Evolutionary conservation across 306 rosid species (phyloP), one percentile per base, ranked within the genome.

Genomic region (Delonix regia): DNA sequence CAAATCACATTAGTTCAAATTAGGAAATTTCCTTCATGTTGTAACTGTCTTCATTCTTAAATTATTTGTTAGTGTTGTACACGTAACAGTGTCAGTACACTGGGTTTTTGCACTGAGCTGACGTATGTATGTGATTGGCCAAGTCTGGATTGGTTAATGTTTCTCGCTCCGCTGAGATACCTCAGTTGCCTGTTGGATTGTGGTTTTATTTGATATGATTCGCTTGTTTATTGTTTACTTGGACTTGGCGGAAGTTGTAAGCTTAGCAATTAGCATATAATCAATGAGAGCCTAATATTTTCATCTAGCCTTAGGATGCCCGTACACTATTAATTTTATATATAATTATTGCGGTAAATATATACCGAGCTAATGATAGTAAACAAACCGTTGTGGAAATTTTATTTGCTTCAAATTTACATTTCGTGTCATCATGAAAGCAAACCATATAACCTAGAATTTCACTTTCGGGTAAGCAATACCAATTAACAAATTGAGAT

Each of bases 21-120:
- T 60, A 57, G 69, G 22, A 39, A 5, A 64, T 64, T 53, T 47
- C 19, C 24, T 12, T 6, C 12, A 22, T 75, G 55, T 72, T 72
- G 86, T 86, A 85, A 71, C 79, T 65, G 74, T 60, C 45, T 79
- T 71, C 71, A 82, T 82, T 82, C 80, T 66, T 79, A 24, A 71
- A 77, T 78, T 82, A 69, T 81, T 38, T 44, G 56, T 13, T 56
- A 51, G 65, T 81, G 78, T 70, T 74, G 77, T 71, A 79, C 82
- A 28, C 74, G 14, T 55, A 47, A 16, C 10, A 24, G 71, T 53
- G 79, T 70, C 51, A 70, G 78, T 56, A 64, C 25, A 3, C 52
- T 22, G 51, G 51, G 73, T 57, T 12, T 63, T 55, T 78, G 65
- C 55, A 41, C 76, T 55, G 24, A 77, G 81, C 75, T 39, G 51